Base-by-base conservation (phyloP, 257 asterid species). In the Jasminum sambac region DNA sequence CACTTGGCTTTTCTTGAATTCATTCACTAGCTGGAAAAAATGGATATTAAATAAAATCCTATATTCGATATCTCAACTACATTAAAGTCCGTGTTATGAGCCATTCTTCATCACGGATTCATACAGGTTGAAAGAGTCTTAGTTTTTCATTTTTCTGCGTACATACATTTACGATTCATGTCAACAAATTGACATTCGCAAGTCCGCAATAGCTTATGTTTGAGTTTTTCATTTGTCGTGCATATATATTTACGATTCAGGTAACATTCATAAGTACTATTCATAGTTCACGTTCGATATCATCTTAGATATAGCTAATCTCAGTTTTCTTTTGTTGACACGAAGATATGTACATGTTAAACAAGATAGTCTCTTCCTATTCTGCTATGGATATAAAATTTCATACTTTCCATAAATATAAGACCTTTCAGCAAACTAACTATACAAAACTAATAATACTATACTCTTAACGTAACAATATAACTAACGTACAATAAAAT, bases 1-100 rank as follows among this genome's bases (percentile, higher is more conserved):
- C 24, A 34, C 12, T 34, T 72, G 16, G 67, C 61, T 73, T 60
- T 57, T 25, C 17, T 16, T 12, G 17, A 67, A 16, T 64, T 61
- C 40, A 21, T 19, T 61, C 39, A 38, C 48, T 63, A 24, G 17
- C 36, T 67, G n/a, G 6, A 26, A 38, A 14, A 19, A 39, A 34
- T 23, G 30, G 41, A 36, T 19, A 38, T 24, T 25, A 55, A 50
- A 39, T 6, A 64, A 69, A 69, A 57, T 69, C 55, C 3, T 17
- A 13, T 55, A n/a, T 38, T 14, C 4, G n/a, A 38, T 44, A 38
- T 61, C 61, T 6, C 38, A 11, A 36, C 30, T 11, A 16, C 48
- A 44, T 25, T 43, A 10, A 46, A 26, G 63, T 40, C 55, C 42
- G 36, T 34, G 37, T 36, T 16, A 50, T 26, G 48, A 37, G 36